Conservation (phyloP, 257 asterid genomes). For the Solanum pimpinellifolium region DNA sequence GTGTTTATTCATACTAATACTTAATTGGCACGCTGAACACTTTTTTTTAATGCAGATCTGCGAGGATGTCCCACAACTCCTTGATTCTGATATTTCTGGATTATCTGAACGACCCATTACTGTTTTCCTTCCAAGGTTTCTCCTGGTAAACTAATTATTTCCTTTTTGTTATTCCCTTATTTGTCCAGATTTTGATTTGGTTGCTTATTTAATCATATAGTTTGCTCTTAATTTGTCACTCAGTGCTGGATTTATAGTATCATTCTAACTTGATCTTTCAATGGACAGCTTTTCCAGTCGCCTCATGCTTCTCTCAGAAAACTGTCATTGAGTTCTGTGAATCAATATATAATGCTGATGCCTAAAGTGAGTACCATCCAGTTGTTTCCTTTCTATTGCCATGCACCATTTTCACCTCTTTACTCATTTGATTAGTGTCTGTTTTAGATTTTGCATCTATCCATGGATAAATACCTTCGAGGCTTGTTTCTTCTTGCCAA, state of each 20-base stretch:
- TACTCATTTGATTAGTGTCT: not conserved
- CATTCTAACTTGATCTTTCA: slow-evolving; percentile 1
- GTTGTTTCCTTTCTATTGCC: not conserved
- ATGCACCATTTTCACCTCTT: not conserved
- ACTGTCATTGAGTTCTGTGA: slow-evolving; percentile 83
- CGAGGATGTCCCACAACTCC: slow-evolving; percentile 75
- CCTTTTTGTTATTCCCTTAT: not conserved
- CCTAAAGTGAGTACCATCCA: slow-evolving; percentile 51
- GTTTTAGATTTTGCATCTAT: slow-evolving; percentile 49
- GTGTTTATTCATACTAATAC: not conserved
- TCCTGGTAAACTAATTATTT: slow-evolving; percentile 41
- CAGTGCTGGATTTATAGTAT: not conserved
- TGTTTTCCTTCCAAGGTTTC: slow-evolving; percentile 79
- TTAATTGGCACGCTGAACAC: not conserved
- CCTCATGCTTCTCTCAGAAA: slow-evolving; percentile 62
- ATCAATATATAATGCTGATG: slow-evolving; percentile 93
- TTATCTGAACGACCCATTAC: slow-evolving; percentile 75
- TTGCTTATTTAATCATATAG: not conserved
- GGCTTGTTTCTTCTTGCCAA: slow-evolving; percentile 88
- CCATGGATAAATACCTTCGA: slow-evolving; percentile 87
- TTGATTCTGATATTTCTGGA: slow-evolving; percentile 77
- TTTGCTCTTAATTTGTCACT: not conserved
- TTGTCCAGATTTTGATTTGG: not conserved
- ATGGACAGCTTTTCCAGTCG: slow-evolving; percentile 85
- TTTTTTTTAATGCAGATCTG: slow-evolving; percentile 37